Conservation (phyloP, 2,329 filamentous ascomycete genomes). For the Tetracladium maxilliforme region DNA sequence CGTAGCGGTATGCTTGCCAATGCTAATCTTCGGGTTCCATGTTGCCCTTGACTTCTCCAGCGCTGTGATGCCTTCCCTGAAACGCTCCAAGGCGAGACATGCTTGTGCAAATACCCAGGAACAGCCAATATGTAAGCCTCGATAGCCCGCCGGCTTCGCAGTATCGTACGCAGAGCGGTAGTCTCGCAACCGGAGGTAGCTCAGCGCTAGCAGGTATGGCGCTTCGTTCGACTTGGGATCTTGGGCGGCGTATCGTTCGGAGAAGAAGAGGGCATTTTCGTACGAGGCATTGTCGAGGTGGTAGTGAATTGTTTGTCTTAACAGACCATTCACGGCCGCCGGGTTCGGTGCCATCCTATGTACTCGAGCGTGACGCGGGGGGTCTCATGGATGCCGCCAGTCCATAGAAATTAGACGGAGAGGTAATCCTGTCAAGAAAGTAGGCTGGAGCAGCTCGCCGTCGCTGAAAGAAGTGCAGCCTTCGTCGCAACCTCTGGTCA, state of each 20-base stretch:
- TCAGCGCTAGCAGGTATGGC: constrained; percentile 69
- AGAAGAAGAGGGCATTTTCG: constrained; percentile 87
- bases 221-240: constrained; percentile 72
- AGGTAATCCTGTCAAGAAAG: too few species aligned
- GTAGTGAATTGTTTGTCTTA: constrained; percentile 48
- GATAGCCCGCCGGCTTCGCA: constrained; percentile 54
- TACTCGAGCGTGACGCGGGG: too few species aligned
- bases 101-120: constrained; percentile 85
- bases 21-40: constrained; percentile 62
- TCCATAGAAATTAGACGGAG: constrained; percentile 2
- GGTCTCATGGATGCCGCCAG: constrained; percentile 1
- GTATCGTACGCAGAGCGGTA: constrained; percentile 75
- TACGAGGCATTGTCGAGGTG: constrained; percentile 80
- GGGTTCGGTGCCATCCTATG: constrained; percentile 31
- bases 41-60: constrained; percentile 68
- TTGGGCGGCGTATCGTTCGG: constrained; percentile 71
- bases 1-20: constrained; percentile 72
- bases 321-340: constrained; percentile 31
- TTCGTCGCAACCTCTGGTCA: too few species aligned
- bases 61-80: constrained; percentile 67
- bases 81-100: constrained; percentile 64
- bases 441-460: too few species aligned
- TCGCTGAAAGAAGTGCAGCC: too few species aligned
- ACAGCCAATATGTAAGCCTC: constrained; percentile 69
- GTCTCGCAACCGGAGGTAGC: constrained; percentile 71